Evolutionary conservation across 1,284 basidiomycete genomes (phyloP), one percentile per base, ranked within the genome.

Genomic region (Afroboletus lepidellus): DNA sequence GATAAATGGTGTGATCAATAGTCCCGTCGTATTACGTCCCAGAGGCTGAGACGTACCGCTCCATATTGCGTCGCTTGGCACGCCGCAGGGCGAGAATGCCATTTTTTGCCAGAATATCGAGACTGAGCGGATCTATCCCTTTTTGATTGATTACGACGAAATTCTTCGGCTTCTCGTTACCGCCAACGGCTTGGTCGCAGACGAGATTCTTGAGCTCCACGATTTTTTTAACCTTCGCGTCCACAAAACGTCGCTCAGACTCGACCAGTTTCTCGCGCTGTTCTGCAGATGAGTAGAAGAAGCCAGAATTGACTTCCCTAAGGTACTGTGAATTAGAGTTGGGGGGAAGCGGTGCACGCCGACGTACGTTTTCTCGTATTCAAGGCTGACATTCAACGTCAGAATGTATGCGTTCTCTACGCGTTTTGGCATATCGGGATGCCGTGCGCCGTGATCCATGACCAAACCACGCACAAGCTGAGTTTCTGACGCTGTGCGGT

Each of bases 141-240:
- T 99, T 99, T 74, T 99, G 97, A 72, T 99, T 99, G 76, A 99
- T 90, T 55, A 99, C 76, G 51, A 99, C 96, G 70, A 99, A 99
- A 65, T 80, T 86, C 75, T 93, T 96, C 57, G 74, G 77, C 69
- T 88, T 88, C 69, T 90, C 87, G 57, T 85, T 85, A 29, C 80
- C 79, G 61, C 90, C 90, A 25, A 96, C 81, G 16, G 85, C 85
- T 69, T 92, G 88, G 70, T 98, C 97, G 70, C 97, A 99, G 2
- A 99, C 96, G 44, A 86, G 78, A 69, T 96, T 92, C 76, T 99
- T 99, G 60, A 99, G 83, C 65, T 97, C 95, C 56, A 99, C 87
- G 59, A 99, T 96, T 76, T 99, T 99, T 74, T 87, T 90, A 56
- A 98, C 85, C 72, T 97, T 97, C 51, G 85, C 89, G 70, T 99